These are phyloP conservation scores for Fusarium incarnatum DNA, from an alignment of 2,329 filamentous ascomycete species.

Conservation along the genomic window DNA sequence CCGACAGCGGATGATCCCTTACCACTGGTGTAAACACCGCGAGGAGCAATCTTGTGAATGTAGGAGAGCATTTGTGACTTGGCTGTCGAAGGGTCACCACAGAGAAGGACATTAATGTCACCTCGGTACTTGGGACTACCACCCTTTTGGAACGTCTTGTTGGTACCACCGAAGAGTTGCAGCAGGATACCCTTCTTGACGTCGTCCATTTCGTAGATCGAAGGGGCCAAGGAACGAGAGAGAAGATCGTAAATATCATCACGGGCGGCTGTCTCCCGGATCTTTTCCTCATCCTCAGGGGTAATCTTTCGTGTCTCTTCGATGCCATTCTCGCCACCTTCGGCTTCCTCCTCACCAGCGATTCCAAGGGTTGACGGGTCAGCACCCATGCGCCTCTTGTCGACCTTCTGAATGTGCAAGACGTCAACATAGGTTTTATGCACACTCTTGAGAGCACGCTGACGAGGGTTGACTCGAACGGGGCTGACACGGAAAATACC, in stretches of 20 bases:
- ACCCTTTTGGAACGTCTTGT: slow-evolving; percentile 97
- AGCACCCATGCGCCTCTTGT: slow-evolving; percentile 92
- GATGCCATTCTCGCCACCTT: slow-evolving; percentile 76
- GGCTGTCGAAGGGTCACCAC: slow-evolving; percentile 94
- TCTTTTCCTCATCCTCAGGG: slow-evolving; percentile 89
- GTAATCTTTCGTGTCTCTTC: slow-evolving; percentile 87
- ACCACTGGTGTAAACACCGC: slow-evolving; percentile 84
- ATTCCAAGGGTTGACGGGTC: slow-evolving; percentile 90
- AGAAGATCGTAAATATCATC: slow-evolving; percentile 94
- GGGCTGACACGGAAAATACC: slow-evolving; percentile 97
- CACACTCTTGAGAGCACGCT: slow-evolving; percentile 91
- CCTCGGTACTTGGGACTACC: slow-evolving; percentile 95
- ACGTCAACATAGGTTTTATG: slow-evolving; percentile 99
- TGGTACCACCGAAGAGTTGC: slow-evolving; percentile 96
- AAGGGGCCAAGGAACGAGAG: slow-evolving; percentile 89
- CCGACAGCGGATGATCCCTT: slow-evolving; percentile 85
- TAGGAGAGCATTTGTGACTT: slow-evolving; percentile 97
- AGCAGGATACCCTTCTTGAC: slow-evolving; percentile 98
- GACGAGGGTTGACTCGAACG: slow-evolving; percentile 92
- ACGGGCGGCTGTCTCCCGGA: slow-evolving; percentile 81
- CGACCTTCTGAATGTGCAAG: slow-evolving; percentile 94
- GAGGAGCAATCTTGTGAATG: slow-evolving; percentile 96
- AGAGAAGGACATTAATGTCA: slow-evolving; percentile 96
- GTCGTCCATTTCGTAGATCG: slow-evolving; percentile 97
- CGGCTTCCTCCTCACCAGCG: slow-evolving; percentile 74